Conservation (phyloP, 352 stramenopile species). For the Phytopythium delawarense region DNA sequence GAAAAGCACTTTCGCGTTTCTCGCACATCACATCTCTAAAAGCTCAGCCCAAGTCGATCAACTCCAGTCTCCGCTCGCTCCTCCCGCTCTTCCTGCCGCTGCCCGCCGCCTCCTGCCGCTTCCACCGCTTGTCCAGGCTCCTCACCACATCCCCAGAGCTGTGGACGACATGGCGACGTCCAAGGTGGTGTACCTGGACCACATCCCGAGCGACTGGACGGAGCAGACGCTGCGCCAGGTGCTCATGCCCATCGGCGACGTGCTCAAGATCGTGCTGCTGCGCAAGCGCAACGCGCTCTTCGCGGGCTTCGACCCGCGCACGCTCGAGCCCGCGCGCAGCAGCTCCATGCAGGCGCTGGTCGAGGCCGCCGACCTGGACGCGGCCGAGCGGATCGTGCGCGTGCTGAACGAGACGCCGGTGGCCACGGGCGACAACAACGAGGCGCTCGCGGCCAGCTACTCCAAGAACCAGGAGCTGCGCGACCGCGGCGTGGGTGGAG, state of each 20-base stretch:
- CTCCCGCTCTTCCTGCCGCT: background rate
- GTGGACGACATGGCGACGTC: slow-evolving; percentile 17
- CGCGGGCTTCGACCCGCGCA: slow-evolving; percentile 27
- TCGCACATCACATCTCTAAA: background rate
- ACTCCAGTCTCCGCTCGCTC: background rate
- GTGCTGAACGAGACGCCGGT: slow-evolving; percentile 22
- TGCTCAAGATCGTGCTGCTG: slow-evolving; percentile 41
- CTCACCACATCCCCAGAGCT: no score
- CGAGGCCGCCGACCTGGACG: slow-evolving; percentile 30
- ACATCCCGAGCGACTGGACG: slow-evolving; percentile 42
- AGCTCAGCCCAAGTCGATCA: background rate
- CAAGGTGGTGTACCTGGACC: slow-evolving; percentile 53
- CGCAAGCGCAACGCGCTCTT: slow-evolving; percentile 55
- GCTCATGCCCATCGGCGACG: slow-evolving; percentile 21
- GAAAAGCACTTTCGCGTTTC: background rate
- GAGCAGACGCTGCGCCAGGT: slow-evolving; percentile 26
- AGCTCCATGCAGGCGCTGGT: slow-evolving; percentile 44
- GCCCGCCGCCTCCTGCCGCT: background rate
- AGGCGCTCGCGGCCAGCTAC: slow-evolving; percentile 26
- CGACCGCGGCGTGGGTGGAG: slow-evolving; percentile 18
- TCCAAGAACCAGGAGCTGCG: slow-evolving; percentile 64
- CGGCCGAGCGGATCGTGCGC: slow-evolving; percentile 24
- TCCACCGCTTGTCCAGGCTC: no score
- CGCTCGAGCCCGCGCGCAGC: slow-evolving; percentile 24
- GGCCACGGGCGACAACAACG: slow-evolving; percentile 15